These are phyloP conservation scores for Beta macrorhiza DNA, from an alignment of 179 eudicot genomes.

Conservation along the genomic window DNA sequence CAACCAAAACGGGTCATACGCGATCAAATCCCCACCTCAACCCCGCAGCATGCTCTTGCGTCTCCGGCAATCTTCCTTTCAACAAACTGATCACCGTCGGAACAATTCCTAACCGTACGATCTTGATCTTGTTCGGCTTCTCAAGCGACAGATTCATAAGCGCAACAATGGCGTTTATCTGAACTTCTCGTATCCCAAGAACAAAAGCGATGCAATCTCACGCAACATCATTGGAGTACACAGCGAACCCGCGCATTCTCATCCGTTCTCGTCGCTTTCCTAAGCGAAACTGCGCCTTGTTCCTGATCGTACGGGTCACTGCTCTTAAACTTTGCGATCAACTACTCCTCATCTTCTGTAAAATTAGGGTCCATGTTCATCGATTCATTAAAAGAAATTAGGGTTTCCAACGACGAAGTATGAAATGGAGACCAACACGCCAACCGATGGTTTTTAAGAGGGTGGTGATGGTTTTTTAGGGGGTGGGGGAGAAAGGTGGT, in stretches of 20 bases:
- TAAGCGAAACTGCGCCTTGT: constrained; percentile 39
- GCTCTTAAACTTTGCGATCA: constrained; percentile 41
- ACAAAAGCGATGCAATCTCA: constrained; percentile 35
- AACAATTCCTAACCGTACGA: constrained; percentile 69
- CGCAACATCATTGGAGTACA: constrained; percentile 58
- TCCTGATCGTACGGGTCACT: constrained; percentile 59
- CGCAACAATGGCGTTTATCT: constrained; percentile 68
- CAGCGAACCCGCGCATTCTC: constrained; percentile 48
- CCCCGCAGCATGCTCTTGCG: constrained; percentile 48
- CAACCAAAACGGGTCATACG: too few species aligned
- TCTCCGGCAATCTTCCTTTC: constrained; percentile 53
- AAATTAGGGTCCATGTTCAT: too few species aligned
- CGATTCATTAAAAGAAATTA: too few species aligned
- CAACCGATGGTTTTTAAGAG: too few species aligned
- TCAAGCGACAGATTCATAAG: constrained; percentile 74
- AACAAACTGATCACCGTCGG: constrained; percentile 61
- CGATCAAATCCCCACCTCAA: too few species aligned
- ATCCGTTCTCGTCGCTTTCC: constrained; percentile 52
- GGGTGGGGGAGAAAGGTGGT: too few species aligned
- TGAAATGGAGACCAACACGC: too few species aligned
- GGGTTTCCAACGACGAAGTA: too few species aligned
- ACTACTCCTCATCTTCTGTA: constrained; percentile 45
- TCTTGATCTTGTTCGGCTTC: constrained; percentile 62
- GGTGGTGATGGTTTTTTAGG: too few species aligned
- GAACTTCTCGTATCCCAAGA: constrained; percentile 56